These are phyloP conservation scores for Colletotrichum sp. DNA, from an alignment of 2,329 filamentous ascomycete species.

Conservation along the genomic window DNA sequence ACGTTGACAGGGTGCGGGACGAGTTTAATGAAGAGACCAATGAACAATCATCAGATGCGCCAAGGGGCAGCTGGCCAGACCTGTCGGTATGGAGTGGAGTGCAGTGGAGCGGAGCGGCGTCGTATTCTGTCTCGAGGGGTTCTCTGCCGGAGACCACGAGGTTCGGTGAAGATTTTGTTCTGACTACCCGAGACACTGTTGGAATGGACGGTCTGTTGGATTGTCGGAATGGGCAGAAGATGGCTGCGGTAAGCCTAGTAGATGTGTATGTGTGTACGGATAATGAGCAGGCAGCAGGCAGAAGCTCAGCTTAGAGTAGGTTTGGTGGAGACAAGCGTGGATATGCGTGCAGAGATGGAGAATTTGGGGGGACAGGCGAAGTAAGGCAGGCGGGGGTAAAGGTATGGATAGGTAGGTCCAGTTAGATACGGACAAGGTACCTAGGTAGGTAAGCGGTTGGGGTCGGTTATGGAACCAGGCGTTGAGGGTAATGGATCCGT, in stretches of 20 bases:
- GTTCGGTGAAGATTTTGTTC: neutral
- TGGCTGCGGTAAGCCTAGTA: neutral
- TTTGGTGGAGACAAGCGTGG: neutral
- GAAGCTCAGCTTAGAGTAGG: neutral
- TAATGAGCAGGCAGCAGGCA: neutral
- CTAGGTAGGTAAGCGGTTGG: neutral
- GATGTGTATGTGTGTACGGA: neutral
- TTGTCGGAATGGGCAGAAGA: neutral
- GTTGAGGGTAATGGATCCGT: neutral
- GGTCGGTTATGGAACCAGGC: neutral
- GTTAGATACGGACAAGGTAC: neutral
- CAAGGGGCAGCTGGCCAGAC: neutral
- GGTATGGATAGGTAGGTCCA: neutral
- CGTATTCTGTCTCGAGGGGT: neutral
- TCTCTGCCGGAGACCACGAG: neutral
- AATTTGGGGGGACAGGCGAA: neutral
- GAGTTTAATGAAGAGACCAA: constrained; percentile 11
- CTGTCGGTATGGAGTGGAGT: neutral
- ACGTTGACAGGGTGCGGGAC: constrained; percentile 1
- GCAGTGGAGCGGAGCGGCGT: neutral
- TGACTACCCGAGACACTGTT: constrained; percentile 8
- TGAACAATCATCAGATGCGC: neutral
- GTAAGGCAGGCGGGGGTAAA: neutral
- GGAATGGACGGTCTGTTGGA: neutral
- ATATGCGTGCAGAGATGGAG: neutral